These are phyloP conservation scores for Lactarius hatsudake DNA, from an alignment of 768 basidiomycete species.

Conservation along the genomic window DNA sequence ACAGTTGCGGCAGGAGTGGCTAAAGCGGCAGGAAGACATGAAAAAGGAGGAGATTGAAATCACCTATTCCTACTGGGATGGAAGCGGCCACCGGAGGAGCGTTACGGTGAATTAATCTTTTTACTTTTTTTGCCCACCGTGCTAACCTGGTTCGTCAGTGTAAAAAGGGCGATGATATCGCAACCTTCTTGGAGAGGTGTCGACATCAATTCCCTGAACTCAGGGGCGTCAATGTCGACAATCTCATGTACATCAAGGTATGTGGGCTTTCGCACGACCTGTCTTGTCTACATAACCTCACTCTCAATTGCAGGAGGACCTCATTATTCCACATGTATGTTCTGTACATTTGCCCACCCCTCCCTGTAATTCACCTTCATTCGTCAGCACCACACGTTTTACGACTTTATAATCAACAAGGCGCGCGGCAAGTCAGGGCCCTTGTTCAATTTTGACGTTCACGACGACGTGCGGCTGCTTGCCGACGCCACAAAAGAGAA, in stretches of 20 bases:
- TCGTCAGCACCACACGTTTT: constrained; percentile 90
- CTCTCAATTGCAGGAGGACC: constrained; percentile 69
- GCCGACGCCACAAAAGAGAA: constrained; percentile 96
- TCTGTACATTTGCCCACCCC: neutral
- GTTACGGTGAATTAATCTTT: constrained; percentile 61
- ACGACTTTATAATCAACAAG: constrained; percentile 98
- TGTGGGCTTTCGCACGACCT: constrained; percentile 26
- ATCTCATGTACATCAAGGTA: constrained; percentile 98
- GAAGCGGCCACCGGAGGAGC: constrained; percentile 92
- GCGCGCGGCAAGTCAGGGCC: constrained; percentile 98
- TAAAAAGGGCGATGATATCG: constrained; percentile 93
- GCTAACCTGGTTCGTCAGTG: constrained; percentile 56
- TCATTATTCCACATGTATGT: constrained; percentile 93
- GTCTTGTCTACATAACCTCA: constrained; percentile 12
- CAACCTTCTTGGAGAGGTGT: constrained; percentile 88
- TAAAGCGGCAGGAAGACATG: constrained; percentile 64
- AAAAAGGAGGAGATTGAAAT: constrained; percentile 81
- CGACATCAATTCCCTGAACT: constrained; percentile 91
- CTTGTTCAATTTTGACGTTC: constrained; percentile 97
- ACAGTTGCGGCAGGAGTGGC: constrained; percentile 85
- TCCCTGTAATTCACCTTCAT: constrained; percentile 10
- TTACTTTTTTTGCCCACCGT: neutral
- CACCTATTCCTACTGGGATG: constrained; percentile 98
- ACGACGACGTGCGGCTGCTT: constrained; percentile 93
- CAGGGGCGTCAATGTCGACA: constrained; percentile 86